Percentiles rank a stretch among this genome's conserved stretches.
Evolutionary conservation across 2,329 filamentous ascomycete genomes (phyloP).

Genomic region (Alternaria sp.): DNA sequence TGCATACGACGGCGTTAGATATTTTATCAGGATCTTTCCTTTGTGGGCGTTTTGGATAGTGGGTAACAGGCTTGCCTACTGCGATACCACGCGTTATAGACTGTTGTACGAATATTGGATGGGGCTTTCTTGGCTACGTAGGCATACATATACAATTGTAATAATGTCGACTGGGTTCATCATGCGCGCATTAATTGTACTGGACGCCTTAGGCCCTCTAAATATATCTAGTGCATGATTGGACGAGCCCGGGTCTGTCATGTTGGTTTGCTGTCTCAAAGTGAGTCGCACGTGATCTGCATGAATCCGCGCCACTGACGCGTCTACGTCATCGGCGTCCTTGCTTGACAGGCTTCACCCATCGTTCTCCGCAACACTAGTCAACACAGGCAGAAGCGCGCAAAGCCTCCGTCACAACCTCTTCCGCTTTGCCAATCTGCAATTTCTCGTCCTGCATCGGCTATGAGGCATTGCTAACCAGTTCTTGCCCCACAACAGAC

Average conservation of each 20-base stretch:
- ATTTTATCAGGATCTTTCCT: neutral
- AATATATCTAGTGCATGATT: neutral
- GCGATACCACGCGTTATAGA: conserved; percentile 6
- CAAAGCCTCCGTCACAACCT: neutral
- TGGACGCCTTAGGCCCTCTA: neutral
- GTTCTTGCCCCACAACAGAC: neutral
- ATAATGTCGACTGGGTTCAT: neutral
- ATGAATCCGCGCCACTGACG: conserved; percentile 5
- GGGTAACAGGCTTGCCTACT: conserved; percentile 4
- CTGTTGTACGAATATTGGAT: conserved; percentile 5
- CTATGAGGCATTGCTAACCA: conserved; percentile 9
- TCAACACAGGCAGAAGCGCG: conserved; percentile 1
- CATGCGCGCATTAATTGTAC: neutral
- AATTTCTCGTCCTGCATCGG: neutral
- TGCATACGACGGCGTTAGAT: neutral
- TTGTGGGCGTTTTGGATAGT: neutral
- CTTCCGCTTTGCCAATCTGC: neutral
- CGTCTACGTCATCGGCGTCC: conserved; percentile 20
- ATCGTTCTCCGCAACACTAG: conserved; percentile 3
- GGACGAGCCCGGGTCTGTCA: neutral
- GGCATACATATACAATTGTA: conserved; percentile 3
- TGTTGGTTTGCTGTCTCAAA: conserved; percentile 1
- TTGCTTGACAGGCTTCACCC: conserved; percentile 9
- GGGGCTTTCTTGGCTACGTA: neutral
- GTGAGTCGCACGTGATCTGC: conserved; percentile 9